These are phyloP conservation scores for Cladosporium sphaerospermum DNA, from an alignment of 2,329 filamentous ascomycete genomes.

Conservation along the genomic window DNA sequence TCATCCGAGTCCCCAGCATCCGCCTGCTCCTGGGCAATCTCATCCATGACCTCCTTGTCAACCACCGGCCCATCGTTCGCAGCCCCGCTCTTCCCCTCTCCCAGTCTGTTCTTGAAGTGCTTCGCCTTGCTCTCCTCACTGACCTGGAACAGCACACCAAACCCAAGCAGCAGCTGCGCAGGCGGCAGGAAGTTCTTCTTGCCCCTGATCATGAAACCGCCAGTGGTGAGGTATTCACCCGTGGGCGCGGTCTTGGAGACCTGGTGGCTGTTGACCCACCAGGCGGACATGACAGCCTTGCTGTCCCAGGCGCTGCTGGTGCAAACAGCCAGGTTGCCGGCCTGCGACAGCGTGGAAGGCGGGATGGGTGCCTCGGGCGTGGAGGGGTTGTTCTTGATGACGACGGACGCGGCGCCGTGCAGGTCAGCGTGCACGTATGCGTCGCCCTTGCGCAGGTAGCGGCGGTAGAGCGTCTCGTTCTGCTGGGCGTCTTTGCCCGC, in stretches of 20 bases:
- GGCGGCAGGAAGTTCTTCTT: slow-evolving; percentile 90
- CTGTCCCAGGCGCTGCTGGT: slow-evolving; percentile 91
- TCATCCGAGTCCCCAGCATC: slow-evolving; percentile 35
- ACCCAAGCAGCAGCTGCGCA: slow-evolving; percentile 77
- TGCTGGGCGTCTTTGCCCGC: slow-evolving; percentile 82
- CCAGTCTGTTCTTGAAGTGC: slow-evolving; percentile 67
- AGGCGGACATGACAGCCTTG: slow-evolving; percentile 91
- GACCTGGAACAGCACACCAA: slow-evolving; percentile 80
- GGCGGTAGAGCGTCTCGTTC: slow-evolving; percentile 84
- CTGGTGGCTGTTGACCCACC: slow-evolving; percentile 89
- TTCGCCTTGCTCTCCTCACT: slow-evolving; percentile 79
- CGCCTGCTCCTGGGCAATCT: slow-evolving; percentile 21
- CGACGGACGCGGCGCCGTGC: slow-evolving; percentile 72
- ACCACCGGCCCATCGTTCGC: slow-evolving; percentile 20
- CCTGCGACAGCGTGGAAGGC: slow-evolving; percentile 84
- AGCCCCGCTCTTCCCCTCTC: slow-evolving; percentile 27
- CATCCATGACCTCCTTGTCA: slow-evolving; percentile 26
- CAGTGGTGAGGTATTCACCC: slow-evolving; percentile 73
- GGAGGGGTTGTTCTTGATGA: slow-evolving; percentile 80
- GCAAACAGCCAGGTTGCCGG: slow-evolving; percentile 76
- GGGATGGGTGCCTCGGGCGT: slow-evolving; percentile 81
- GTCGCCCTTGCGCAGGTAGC: slow-evolving; percentile 81
- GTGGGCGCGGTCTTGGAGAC: slow-evolving; percentile 77
- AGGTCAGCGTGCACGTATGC: slow-evolving; percentile 88
- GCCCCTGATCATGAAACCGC: slow-evolving; percentile 73